Percentiles rank a stretch among this genome's conserved stretches.
Evolutionary conservation across 1,139 yeast species (phyloP).

Genomic region (Eremothecium coryli): DNA sequence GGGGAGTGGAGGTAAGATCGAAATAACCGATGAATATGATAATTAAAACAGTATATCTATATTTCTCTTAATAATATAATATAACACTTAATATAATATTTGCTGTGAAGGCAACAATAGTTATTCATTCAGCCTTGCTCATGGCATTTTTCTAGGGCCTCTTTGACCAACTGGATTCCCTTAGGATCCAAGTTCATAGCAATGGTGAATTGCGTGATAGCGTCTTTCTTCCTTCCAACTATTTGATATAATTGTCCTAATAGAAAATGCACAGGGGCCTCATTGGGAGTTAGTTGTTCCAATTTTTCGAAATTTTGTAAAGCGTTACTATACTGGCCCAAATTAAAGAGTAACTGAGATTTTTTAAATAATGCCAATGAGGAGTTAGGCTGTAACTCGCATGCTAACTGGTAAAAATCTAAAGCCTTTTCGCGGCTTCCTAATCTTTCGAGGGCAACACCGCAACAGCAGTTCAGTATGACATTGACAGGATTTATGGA

Average conservation of each 20-base stretch:
- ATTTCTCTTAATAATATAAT: constrained; percentile 1
- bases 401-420: constrained; percentile 74
- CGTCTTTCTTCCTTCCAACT: constrained; percentile 63
- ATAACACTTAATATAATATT: constrained; percentile 3
- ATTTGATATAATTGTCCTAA: constrained; percentile 81
- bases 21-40: constrained; percentile 3
- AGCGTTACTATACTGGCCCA: constrained; percentile 67
- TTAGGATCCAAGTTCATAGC: constrained; percentile 92
- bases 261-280: constrained; percentile 84
- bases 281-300: constrained; percentile 78
- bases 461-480: constrained; percentile 85
- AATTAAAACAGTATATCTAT: constrained; percentile 2
- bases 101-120: neutral
- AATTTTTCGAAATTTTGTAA: constrained; percentile 64
- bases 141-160: constrained; percentile 55
- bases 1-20: too few relatives aligned
- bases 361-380: constrained; percentile 84
- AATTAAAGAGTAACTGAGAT: constrained; percentile 68
- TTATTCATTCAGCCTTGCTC: constrained; percentile 19
- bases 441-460: constrained; percentile 80
- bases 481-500: constrained; percentile 86
- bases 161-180: constrained; percentile 79
- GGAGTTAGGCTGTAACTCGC: constrained; percentile 73
- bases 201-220: constrained; percentile 77
- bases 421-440: constrained; percentile 65